Conservation (phyloP, 176 grass and related monocot genomes). For the Hordeum vulgare region DNA sequence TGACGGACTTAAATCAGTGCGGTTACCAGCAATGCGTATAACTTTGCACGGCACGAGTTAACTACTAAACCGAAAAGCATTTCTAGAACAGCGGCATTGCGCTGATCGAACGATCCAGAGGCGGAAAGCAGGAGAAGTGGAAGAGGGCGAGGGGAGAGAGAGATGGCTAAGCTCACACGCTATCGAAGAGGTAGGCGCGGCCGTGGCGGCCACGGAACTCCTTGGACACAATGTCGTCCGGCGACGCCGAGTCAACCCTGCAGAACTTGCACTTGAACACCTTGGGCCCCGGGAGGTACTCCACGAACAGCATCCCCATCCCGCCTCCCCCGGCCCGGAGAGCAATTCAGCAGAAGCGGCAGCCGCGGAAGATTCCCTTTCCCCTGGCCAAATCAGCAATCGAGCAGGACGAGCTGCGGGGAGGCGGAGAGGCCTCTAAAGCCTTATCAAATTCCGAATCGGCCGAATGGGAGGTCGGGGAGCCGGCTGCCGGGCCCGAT, state of each 20-base stretch:
- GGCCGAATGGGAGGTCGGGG: background rate
- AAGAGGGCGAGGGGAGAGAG: background rate
- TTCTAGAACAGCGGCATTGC: conserved; percentile 1
- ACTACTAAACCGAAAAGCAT: background rate
- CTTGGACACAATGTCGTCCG: conserved; percentile 73
- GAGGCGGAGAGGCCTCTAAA: background rate
- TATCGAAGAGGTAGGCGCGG: conserved; percentile 74
- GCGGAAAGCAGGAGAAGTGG: background rate
- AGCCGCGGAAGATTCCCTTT: background rate
- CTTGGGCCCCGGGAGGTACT: conserved; percentile 66
- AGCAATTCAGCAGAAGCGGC: conserved; percentile 1
- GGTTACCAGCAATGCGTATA: background rate
- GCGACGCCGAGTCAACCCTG: conserved; percentile 81
- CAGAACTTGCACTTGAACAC: conserved; percentile 77
- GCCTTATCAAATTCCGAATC: conserved; percentile 25
- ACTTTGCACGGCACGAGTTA: background rate
- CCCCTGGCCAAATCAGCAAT: conserved; percentile 25
- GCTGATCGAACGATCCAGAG: background rate
- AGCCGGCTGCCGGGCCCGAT: background rate
- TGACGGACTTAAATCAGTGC: background rate
- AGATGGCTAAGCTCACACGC: conserved; percentile 50
- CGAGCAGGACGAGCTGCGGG: background rate
- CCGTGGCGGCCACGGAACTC: conserved; percentile 68
- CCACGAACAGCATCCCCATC: conserved; percentile 83
- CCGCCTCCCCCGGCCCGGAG: background rate